Conservation (phyloP, 805 yeast genomes). For the Tetrapisispora phaffii region DNA sequence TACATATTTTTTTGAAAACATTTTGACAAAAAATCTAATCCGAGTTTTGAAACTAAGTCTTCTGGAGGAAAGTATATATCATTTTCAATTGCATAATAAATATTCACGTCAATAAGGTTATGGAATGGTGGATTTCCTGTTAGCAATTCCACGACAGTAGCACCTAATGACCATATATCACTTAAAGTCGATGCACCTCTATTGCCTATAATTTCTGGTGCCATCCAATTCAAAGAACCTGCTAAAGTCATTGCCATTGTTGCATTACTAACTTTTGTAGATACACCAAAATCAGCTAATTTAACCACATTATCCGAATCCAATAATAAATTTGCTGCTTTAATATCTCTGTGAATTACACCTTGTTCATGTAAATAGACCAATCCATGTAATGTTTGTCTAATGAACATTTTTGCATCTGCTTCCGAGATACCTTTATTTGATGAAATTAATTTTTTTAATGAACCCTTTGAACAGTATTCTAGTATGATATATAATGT, state of each 20-base stretch:
- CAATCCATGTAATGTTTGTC: conserved; percentile 65
- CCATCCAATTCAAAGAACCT: conserved; percentile 99
- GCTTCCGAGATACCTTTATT: conserved; percentile 43
- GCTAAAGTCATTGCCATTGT: conserved; percentile 43
- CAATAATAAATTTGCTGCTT: conserved; percentile 81
- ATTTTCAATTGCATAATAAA: conserved; percentile 32
- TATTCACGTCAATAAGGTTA: conserved; percentile 34
- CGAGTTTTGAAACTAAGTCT: conserved; percentile 32
- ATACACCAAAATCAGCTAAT: conserved; percentile 93
- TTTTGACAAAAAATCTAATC: conserved; percentile 55
- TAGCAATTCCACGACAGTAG: conserved; percentile 81
- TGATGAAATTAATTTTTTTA: conserved; percentile 35
- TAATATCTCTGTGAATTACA: conserved; percentile 85
- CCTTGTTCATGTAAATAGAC: conserved; percentile 64
- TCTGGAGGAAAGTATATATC: conserved; percentile 31
- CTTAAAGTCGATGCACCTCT: conserved; percentile 82
- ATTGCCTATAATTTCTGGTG: conserved; percentile 84
- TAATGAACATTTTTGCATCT: conserved; percentile 48
- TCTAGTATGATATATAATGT: conserved; percentile 68
- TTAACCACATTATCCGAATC: conserved; percentile 67
- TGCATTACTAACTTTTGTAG: conserved; percentile 63
- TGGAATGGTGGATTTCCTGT: conserved; percentile 86
- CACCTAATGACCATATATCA: conserved; percentile 90
- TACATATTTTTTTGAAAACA: conserved; percentile 68
- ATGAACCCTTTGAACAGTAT: conserved; percentile 60